Evolutionary conservation across 2,329 filamentous ascomycete species (phyloP), one percentile per base, ranked within the genome.

Genomic region (Colletotrichum agaves): DNA sequence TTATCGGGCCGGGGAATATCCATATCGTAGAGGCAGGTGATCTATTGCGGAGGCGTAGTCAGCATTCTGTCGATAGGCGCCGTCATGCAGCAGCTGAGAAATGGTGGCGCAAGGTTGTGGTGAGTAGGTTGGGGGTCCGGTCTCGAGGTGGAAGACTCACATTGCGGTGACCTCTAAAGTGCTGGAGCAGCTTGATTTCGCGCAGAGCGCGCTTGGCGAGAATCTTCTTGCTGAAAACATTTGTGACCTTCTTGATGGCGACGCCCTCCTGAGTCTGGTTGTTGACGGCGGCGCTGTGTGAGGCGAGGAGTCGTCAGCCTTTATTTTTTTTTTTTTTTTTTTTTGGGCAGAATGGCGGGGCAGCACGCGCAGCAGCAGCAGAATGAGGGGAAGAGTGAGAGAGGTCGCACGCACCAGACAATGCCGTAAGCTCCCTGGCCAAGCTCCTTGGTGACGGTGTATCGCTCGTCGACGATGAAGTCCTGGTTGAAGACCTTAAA

Each of bases 401-500:
- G 27, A 43, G 17, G 57, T 53, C 35, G 65, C 49, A 75, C 81
- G 78, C 87, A 97, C 94, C 96, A 99, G 78, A 99, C 96, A 76
- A 99, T 98, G 78, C 96, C 96, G 78, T 99, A 99, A 76, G 96
- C 96, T 77, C 96, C 96, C 81, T 99, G 96, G 50, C 96, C 96
- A 62, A 99, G 87, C 85, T 99, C 96, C 87, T 99, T 99, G 72
- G 95, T 98, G 72, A 99, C 96, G 72, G 93, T 97, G 84, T 99
- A 99, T 75, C 95, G 91, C 82, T 98, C 95, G 79, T 98, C 96
- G 77, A 98, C 96, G 74, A 98, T 90, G 79, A 99, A 99, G 84
- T 99, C 96, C 79, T 99, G 96, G 86, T 98, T 98, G 84, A 99
- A 99, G 80, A 99, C 94, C 90, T 97, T 97, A 88, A 97, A 98